These are phyloP conservation scores for Ogataea populi-albae DNA, from an alignment of 805 yeast species.

Conservation along the genomic window DNA sequence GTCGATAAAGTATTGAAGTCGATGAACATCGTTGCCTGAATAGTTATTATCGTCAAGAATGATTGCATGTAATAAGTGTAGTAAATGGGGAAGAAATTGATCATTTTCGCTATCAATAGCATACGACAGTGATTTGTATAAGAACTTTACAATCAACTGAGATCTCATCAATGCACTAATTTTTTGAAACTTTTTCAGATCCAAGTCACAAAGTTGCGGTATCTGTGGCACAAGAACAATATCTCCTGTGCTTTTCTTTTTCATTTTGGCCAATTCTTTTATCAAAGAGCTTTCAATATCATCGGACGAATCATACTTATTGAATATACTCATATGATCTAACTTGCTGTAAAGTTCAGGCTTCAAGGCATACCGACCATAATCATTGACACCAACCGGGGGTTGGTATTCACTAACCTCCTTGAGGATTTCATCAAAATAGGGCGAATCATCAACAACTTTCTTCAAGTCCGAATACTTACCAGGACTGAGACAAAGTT, in stretches of 20 bases:
- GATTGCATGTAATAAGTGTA: slow-evolving; percentile 69
- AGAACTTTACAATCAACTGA: slow-evolving; percentile 49
- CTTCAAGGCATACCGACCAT: slow-evolving; percentile 64
- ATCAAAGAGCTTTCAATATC: slow-evolving; percentile 48
- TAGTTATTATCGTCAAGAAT: slow-evolving; percentile 31
- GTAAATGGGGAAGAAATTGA: slow-evolving; percentile 52
- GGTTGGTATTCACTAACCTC: slow-evolving; percentile 61
- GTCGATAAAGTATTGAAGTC: slow-evolving; percentile 36
- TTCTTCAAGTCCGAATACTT: slow-evolving; percentile 49
- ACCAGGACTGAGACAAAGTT: slow-evolving; percentile 49
- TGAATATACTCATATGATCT: slow-evolving; percentile 56
- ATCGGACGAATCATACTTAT: slow-evolving; percentile 49
- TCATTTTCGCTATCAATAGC: slow-evolving; percentile 52
- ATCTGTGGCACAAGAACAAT: slow-evolving; percentile 50
- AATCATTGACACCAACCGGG: slow-evolving; percentile 64
- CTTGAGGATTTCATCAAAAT: slow-evolving; percentile 49
- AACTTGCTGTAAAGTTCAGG: slow-evolving; percentile 40
- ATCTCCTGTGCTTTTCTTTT: slow-evolving; percentile 37
- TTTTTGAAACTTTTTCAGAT: slow-evolving; percentile 31
- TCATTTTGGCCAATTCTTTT: slow-evolving; percentile 39
- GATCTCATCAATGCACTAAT: slow-evolving; percentile 54
- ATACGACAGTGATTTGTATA: slow-evolving; percentile 55
- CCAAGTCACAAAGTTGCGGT: slow-evolving; percentile 27
- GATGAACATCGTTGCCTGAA: slow-evolving; percentile 38
- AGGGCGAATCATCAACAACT: slow-evolving; percentile 29